phyloP scores from a whole-genome alignment of 495 filamentous ascomycete species.

The Talaromyces wortmannii region DNA sequence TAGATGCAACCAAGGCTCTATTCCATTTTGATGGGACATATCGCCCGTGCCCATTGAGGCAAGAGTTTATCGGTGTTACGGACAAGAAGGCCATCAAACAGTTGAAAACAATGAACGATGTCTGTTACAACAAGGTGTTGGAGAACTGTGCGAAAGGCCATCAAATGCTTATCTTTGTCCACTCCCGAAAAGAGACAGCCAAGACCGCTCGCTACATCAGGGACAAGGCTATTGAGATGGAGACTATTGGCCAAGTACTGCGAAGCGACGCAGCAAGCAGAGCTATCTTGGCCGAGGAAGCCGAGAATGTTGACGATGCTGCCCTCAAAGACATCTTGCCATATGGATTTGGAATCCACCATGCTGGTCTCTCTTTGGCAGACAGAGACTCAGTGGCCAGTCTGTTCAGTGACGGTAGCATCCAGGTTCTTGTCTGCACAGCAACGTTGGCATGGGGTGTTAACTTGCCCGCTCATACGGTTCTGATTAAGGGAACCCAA shows the following conservation, averaged over 20 bases:
- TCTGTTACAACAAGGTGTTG: conserved; percentile 94
- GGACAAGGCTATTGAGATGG: conserved; percentile 91
- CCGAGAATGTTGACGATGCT: conserved; percentile 73
- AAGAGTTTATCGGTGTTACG: conserved; percentile 96
- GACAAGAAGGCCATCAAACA: conserved; percentile 99
- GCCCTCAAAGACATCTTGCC: conserved; percentile 93
- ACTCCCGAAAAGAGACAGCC: conserved; percentile 94
- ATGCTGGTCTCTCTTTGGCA: conserved; percentile 89
- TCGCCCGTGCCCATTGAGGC: conserved; percentile 84
- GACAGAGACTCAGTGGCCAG: conserved; percentile 94
- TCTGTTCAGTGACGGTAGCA: conserved; percentile 80
- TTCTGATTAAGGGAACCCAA: conserved; percentile 96
- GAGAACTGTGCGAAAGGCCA: conserved; percentile 49
- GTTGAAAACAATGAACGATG: conserved; percentile 98
- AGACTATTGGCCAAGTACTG: conserved; percentile 94
- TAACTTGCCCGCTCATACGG: conserved; percentile 88
- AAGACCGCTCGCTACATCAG: conserved; percentile 95
- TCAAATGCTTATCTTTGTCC: conserved; percentile 98
- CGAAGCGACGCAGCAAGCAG: conserved; percentile 88
- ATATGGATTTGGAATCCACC: conserved; percentile 96
- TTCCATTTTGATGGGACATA: conserved; percentile 97
- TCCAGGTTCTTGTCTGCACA: conserved; percentile 95
- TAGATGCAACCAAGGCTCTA: conserved; percentile 75
- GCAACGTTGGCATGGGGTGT: conserved; percentile 96
- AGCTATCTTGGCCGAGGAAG: conserved; percentile 79